These are phyloP conservation scores for Ustilago tritici DNA, from an alignment of 1,284 basidiomycete species.

Conservation along the genomic window DNA sequence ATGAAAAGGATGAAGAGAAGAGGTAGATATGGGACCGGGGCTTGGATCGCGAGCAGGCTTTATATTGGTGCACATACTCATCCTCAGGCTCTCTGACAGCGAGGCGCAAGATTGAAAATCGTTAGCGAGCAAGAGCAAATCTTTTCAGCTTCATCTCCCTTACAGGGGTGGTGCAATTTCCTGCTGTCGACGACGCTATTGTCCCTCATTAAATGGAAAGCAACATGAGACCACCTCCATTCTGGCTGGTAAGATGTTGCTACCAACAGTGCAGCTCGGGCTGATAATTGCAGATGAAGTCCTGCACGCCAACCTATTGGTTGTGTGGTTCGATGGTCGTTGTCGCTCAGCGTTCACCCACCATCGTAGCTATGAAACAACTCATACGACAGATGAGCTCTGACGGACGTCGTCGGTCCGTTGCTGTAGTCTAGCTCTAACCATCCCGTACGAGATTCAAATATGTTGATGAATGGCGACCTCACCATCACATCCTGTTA, in stretches of 20 bases:
- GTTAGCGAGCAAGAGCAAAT: background rate
- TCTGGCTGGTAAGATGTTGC: background rate
- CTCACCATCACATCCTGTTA: background rate
- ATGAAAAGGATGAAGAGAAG: background rate
- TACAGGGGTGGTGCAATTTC: background rate
- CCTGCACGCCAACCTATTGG: background rate
- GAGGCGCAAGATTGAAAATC: background rate
- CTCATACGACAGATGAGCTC: background rate
- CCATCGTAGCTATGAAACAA: background rate
- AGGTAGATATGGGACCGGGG: background rate
- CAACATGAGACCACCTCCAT: too few relatives aligned
- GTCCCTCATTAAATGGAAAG: too few relatives aligned
- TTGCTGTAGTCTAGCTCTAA: background rate
- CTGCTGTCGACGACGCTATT: background rate
- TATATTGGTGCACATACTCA: background rate
- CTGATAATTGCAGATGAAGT: background rate
- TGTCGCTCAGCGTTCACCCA: background rate
- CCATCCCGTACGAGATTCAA: background rate
- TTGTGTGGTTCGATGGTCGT: background rate
- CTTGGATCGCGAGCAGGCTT: background rate
- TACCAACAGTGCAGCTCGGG: background rate
- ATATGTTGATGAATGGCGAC: background rate
- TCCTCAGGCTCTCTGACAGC: background rate
- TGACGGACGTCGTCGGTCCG: background rate
- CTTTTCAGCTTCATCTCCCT: background rate